A percentile compares a stretch with the other conserved stretches of the same genome.
These are phyloP conservation scores for Kingdonia uniflora DNA, from an alignment of 164 flowering plant genomes.

Conservation along the genomic window DNA sequence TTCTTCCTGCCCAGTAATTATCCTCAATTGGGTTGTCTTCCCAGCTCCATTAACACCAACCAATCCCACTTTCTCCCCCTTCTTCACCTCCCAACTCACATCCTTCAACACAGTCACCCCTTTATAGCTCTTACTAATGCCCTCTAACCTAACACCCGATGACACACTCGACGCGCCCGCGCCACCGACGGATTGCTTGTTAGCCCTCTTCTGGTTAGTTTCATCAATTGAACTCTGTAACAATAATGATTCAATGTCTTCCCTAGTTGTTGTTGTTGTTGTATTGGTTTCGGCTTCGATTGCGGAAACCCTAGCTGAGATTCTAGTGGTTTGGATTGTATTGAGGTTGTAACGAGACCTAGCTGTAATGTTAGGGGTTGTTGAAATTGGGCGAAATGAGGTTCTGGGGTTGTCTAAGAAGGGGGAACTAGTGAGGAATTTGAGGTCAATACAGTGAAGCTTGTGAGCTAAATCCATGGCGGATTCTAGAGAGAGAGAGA, in stretches of 20 bases:
- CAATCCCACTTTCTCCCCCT: constrained; percentile 88
- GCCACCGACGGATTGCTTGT: constrained; percentile 21
- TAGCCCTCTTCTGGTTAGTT: constrained; percentile 15
- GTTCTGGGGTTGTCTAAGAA: constrained; percentile 23
- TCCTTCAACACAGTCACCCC: constrained; percentile 78
- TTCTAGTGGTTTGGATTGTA: constrained; percentile 10
- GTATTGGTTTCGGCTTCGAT: constrained; percentile 37
- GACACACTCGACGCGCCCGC: constrained; percentile 74
- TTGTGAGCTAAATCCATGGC: constrained; percentile 45
- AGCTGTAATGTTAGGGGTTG: too few relatives aligned
- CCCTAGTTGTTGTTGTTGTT: constrained; percentile 16
- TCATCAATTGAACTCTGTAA: constrained; percentile 24
- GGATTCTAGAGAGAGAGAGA: neutral
- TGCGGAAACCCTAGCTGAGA: constrained; percentile 15
- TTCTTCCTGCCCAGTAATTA: constrained; percentile 78
- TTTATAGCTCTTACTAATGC: constrained; percentile 69
- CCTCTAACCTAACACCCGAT: constrained; percentile 83
- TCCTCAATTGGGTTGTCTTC: constrained; percentile 92
- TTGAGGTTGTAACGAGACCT: constrained; percentile 16
- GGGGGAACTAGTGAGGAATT: constrained; percentile 34
- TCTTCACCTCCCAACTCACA: constrained; percentile 95
- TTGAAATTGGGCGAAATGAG: constrained; percentile 14
- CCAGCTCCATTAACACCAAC: constrained; percentile 99
- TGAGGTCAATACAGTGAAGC: constrained; percentile 34
- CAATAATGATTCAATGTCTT: constrained; percentile 71